A percentile compares a stretch with the other conserved stretches of the same genome.
Evolutionary conservation across 257 asterid species (phyloP).

Genomic region (Salvia splendens): DNA sequence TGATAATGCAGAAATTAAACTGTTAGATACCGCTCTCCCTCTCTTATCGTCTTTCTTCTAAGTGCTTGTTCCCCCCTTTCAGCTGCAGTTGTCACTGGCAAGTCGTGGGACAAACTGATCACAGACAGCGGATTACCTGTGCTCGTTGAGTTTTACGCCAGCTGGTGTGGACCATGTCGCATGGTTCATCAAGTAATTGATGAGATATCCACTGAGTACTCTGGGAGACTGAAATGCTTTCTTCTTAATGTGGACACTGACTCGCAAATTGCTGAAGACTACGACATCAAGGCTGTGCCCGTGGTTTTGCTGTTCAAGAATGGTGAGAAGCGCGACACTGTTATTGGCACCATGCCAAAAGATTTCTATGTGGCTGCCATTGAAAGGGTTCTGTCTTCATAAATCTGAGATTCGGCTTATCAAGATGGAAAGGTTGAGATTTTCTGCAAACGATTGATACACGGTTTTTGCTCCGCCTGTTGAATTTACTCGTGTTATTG

Average conservation of each 20-base stretch:
- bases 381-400: slow-evolving; percentile 63
- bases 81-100: slow-evolving; percentile 67
- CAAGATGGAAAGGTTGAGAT: background rate
- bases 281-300: slow-evolving; percentile 83
- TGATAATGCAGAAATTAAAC: background rate
- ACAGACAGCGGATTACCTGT: slow-evolving; percentile 64
- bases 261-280: slow-evolving; percentile 57
- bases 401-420: background rate
- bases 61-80: slow-evolving; percentile 31
- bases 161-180: slow-evolving; percentile 96
- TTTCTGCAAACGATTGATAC: too few species aligned
- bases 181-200: slow-evolving; percentile 90
- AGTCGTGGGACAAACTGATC: slow-evolving; percentile 74
- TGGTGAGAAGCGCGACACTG: slow-evolving; percentile 62
- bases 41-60: too few species aligned
- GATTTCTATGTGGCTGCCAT: slow-evolving; percentile 79
- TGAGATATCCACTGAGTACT: slow-evolving; percentile 77
- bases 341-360: slow-evolving; percentile 94
- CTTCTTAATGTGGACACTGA: slow-evolving; percentile 70
- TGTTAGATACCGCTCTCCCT: too few species aligned
- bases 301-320: slow-evolving; percentile 82
- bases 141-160: slow-evolving; percentile 78
- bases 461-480: too few species aligned
- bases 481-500: too few species aligned
- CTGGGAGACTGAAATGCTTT: slow-evolving; percentile 72